A percentile compares a stretch with the other conserved stretches of the same genome.
These are phyloP conservation scores for Saksenaea vasiformis DNA, from an alignment of 371 early-diverging fungal species.

Conservation along the genomic window DNA sequence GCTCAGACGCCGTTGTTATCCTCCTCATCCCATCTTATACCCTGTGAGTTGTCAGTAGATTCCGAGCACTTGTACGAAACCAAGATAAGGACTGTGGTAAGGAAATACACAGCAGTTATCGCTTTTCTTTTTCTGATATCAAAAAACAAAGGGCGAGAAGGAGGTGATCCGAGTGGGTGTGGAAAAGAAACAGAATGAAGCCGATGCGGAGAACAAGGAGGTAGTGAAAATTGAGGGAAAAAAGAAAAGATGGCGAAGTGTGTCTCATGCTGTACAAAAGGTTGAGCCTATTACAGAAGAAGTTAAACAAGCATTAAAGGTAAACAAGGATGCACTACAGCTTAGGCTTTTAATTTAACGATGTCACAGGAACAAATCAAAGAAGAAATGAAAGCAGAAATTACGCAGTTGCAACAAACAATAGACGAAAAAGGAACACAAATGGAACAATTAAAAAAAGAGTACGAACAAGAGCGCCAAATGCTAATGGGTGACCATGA, in stretches of 20 bases:
- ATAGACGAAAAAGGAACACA: constrained; percentile 9
- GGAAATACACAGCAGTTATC: neutral
- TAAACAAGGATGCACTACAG: constrained; percentile 1
- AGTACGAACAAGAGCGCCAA: constrained; percentile 12
- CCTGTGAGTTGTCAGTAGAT: constrained; percentile 21
- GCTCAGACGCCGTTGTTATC: constrained; percentile 19
- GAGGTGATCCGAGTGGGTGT: neutral
- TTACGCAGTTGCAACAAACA: neutral
- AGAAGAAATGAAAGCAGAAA: constrained; percentile 8
- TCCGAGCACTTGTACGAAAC: constrained; percentile 9
- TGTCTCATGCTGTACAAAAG: neutral
- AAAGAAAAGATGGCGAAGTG: neutral
- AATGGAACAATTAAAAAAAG: neutral
- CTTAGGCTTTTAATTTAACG: neutral
- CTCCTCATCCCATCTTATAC: constrained; percentile 22
- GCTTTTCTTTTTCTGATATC: neutral
- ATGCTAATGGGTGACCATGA: constrained; percentile 11
- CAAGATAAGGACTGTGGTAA: neutral
- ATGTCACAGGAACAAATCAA: constrained; percentile 2
- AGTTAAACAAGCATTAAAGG: neutral
- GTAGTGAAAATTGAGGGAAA: neutral
- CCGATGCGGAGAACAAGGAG: neutral
- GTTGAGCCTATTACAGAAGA: neutral
- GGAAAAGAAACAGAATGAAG: neutral
- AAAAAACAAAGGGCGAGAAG: neutral